Evolutionary conservation across 306 rosid species (phyloP), one percentile per base, ranked within the genome.

Genomic region (Neltuma alba): DNA sequence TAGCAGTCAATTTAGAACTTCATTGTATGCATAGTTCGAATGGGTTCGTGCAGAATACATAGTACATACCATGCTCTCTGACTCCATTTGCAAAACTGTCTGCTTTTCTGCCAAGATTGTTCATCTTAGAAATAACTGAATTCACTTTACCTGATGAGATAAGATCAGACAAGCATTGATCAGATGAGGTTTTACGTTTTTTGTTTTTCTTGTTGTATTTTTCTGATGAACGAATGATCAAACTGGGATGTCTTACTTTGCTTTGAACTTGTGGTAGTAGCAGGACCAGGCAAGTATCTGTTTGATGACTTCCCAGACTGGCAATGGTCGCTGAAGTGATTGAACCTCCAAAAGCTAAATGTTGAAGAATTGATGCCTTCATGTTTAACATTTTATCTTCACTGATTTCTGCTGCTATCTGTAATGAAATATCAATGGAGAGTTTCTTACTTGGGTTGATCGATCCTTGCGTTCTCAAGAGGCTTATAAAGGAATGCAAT

Each of bases 301-400:
- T 83, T 79, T 7, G 33, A 67, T n/a, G 84, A 72, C 9, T 72
- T 79, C 36, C 72, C 84, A 72, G 72, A 50, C 42, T 76, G 82
- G 44, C 44, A 7, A n/a, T n/a, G 18, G 70, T 7, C 9, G 76
- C 48, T 38, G 89, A 76, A 54, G 76, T 70, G 68, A 58, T 72
- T 77, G 82, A 80, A 70, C 42, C 67, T 71, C 87, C 89, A 68
- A 78, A 20, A 30, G 80, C 12, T 25, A 83, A 67, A 23, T 87
- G 84, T 21, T 87, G 91, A 82, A 82, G 80, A 81, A 76, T 40
- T 80, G 89, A 66, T 65, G 80, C 71, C 18, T 65, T 36, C 48
- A 65, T 65, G 27, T 64, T 15, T 34, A 64, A 8, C 42, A 34
- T 64, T 34, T 18, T 64, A 25, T 37, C 28, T 21, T 27, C 40